Conservation (phyloP, 345 rosid species). For the Brassica incana region DNA sequence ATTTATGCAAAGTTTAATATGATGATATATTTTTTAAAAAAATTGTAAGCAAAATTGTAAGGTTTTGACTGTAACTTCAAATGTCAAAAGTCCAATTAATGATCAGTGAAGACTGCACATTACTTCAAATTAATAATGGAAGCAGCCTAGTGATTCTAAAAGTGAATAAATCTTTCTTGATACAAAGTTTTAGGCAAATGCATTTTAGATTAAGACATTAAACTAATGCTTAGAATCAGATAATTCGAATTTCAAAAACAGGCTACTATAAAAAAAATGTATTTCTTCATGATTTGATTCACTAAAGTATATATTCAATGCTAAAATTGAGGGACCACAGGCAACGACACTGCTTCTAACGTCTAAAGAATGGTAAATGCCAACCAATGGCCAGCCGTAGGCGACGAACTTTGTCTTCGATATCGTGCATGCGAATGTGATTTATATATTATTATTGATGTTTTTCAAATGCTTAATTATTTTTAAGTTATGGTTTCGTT, state of each 20-base stretch:
- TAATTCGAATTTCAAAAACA: not conserved
- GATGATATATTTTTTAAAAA: not conserved
- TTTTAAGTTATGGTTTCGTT: slow-evolving; percentile 7
- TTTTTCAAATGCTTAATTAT: not conserved
- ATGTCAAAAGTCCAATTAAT: not conserved
- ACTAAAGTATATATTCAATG: not conserved
- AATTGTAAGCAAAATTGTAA: not conserved
- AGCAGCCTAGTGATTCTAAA: not conserved
- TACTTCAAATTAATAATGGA: not conserved
- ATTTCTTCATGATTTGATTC: not conserved
- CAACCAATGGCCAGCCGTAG: slow-evolving; percentile 39
- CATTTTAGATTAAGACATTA: not conserved
- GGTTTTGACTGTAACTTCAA: not conserved
- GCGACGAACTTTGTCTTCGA: slow-evolving; percentile 12
- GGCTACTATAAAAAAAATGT: not conserved
- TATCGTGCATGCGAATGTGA: slow-evolving; percentile 13
- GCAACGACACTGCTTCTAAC: slow-evolving; percentile 19
- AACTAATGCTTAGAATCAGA: not conserved
- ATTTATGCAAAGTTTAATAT: not conserved
- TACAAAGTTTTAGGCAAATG: not conserved
- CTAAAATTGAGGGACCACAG: slow-evolving; percentile 25
- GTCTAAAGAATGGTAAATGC: slow-evolving; percentile 24
- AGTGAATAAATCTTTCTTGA: not conserved
- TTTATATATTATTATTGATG: slow-evolving; percentile 2
- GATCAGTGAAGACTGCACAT: not conserved